These are phyloP conservation scores for Caryopteris hybrid DNA, from an alignment of 305 asterid species.

Conservation along the genomic window DNA sequence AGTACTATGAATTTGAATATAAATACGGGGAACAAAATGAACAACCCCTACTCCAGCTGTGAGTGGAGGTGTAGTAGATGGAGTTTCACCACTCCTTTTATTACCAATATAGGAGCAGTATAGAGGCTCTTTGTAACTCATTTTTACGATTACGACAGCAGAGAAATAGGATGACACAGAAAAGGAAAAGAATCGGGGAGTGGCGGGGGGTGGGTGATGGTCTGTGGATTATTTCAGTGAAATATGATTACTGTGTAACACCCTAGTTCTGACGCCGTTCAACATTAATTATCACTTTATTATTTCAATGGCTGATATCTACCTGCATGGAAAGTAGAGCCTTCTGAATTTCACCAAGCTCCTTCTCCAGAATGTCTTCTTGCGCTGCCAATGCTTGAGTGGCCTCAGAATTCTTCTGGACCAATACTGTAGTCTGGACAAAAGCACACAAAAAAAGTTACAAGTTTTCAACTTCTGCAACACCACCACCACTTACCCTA, in stretches of 20 bases:
- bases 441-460: neutral
- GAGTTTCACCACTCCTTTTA: neutral
- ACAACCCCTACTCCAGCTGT: neutral
- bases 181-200: neutral
- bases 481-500: neutral
- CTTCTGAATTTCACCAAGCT: slow-evolving; percentile 82
- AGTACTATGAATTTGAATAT: neutral
- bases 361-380: slow-evolving; percentile 73
- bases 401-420: slow-evolving; percentile 82
- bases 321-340: slow-evolving; percentile 95
- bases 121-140: neutral
- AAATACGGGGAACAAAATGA: neutral
- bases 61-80: neutral
- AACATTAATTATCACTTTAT: neutral
- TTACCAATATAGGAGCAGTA: too few relatives aligned
- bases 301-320: slow-evolving; percentile 6
- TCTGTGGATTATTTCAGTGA: neutral
- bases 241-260: neutral
- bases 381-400: slow-evolving; percentile 75
- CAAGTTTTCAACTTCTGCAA: neutral
- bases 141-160: neutral
- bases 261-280: neutral
- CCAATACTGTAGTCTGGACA: slow-evolving; percentile 62
- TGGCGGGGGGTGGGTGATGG: neutral
- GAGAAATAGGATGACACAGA: neutral